A percentile compares a stretch with the other conserved stretches of the same genome.
These are phyloP conservation scores for Gynochthodes officinalis DNA, from an alignment of 257 asterid genomes.

Conservation along the genomic window DNA sequence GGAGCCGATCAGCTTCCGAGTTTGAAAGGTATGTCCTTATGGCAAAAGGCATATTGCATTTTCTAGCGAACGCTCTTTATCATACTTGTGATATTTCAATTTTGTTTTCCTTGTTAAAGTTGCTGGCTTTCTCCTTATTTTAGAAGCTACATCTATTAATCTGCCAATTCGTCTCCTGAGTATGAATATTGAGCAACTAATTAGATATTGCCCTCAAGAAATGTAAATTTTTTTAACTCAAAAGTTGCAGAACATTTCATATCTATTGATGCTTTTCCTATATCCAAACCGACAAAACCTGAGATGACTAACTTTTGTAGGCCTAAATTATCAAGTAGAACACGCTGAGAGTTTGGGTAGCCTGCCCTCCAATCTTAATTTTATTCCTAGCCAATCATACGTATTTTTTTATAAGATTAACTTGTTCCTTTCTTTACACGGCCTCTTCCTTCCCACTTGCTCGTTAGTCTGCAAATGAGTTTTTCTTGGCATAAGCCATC, in stretches of 20 bases:
- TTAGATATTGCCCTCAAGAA: background rate
- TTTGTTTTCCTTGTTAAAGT: background rate
- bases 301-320: background rate
- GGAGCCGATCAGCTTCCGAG: slow-evolving; percentile 63
- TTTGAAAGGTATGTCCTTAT: slow-evolving; percentile 58
- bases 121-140: background rate
- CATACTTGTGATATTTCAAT: background rate
- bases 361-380: background rate
- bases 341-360: background rate
- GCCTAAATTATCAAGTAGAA: slow-evolving; percentile 2
- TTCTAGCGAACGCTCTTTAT: background rate
- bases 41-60: background rate
- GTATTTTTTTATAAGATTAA: background rate
- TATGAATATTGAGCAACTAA: background rate
- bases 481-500: background rate
- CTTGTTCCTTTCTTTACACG: background rate
- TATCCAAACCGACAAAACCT: background rate
- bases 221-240: background rate
- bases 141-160: background rate
- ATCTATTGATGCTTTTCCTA: background rate
- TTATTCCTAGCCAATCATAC: background rate
- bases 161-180: background rate
- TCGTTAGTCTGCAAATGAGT: background rate
- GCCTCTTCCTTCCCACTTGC: background rate
- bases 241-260: background rate